phyloP scores from a whole-genome alignment of 2,329 filamentous ascomycete species.

The Trichoderma koningiopsis region DNA sequence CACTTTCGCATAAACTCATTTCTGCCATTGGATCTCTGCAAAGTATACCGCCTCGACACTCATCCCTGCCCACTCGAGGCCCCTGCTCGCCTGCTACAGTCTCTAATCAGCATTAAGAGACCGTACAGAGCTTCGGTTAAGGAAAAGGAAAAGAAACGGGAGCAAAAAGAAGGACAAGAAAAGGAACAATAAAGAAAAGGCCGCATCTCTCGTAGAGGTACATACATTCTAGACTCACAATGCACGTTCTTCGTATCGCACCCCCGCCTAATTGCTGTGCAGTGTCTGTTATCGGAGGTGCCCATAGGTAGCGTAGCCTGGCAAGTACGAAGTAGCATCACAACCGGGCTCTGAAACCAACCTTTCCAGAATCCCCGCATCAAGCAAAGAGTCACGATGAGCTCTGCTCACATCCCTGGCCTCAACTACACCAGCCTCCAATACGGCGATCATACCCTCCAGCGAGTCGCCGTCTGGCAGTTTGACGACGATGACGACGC shows the following conservation, averaged over 20 bases:
- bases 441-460: conserved; percentile 46
- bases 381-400: conserved; percentile 14
- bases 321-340: background rate
- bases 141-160: background rate
- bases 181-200: background rate
- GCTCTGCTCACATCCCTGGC: conserved; percentile 27
- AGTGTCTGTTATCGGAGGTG: background rate
- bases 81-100: background rate
- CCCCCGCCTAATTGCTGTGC: background rate
- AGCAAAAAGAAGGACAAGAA: too few relatives aligned
- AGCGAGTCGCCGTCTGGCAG: conserved; percentile 52
- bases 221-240: background rate
- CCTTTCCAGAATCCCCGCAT: background rate
- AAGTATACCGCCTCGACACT: background rate
- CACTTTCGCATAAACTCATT: background rate
- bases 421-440: conserved; percentile 41
- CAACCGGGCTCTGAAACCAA: background rate
- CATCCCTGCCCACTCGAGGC: background rate
- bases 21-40: background rate
- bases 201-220: background rate
- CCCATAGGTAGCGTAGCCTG: background rate
- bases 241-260: background rate
- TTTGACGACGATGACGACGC: conserved; percentile 22
- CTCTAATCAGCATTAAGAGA: background rate
- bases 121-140: background rate